Base-by-base conservation (phyloP, 2,329 filamentous ascomycete genomes). In the Cylindrodendrum hubeiense region DNA sequence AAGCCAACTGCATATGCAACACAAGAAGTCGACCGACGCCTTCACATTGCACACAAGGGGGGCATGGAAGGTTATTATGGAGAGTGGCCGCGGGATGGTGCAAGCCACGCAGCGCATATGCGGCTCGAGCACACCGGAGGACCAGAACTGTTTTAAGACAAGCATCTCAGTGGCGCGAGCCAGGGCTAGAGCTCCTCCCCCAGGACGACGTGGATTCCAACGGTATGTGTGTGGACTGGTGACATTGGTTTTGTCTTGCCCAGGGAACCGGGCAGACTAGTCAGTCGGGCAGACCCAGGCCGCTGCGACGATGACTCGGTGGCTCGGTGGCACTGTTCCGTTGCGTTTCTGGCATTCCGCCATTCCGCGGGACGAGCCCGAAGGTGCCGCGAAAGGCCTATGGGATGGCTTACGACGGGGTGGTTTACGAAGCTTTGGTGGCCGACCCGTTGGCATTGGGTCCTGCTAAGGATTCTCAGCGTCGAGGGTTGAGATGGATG, bases 41-140 rank as follows among this genome's bases (percentile, higher is more conserved):
- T n/a, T 39, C n/a, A 17, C 37, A n/a, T n/a, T n/a, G n/a, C 37
- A 21, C 19, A 22, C 41, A 22, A 22, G 41, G 21, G 33, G 19
- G 50, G 50, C 24, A 30, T 19, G 37, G 51, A 43, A 54, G 51
- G 17, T 10, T 55, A 55, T 44, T 55, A 55, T 19, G 59, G 33
- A 21, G 34, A 44, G 24, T 33, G 24, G 51, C 24, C 37, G 5
- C 24, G 34, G 34, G 21, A 17, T 21, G 21, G 37, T 8, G n/a
- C 37, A 17, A 39, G 37, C 37, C 37, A 39, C 15, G 37, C 37
- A n/a, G 37, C 28, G 37, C 15, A 15, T n/a, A 15, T 39, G 37
- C 17, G 8, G 37, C 37, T 39, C 37, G 15, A 39, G 37, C 15
- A 17, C n/a, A 12, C 37, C 33, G 33, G 12, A 17, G 50, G 21